Base-by-base conservation (phyloP, 306 rosid genomes). In the Prunus dulcis region DNA sequence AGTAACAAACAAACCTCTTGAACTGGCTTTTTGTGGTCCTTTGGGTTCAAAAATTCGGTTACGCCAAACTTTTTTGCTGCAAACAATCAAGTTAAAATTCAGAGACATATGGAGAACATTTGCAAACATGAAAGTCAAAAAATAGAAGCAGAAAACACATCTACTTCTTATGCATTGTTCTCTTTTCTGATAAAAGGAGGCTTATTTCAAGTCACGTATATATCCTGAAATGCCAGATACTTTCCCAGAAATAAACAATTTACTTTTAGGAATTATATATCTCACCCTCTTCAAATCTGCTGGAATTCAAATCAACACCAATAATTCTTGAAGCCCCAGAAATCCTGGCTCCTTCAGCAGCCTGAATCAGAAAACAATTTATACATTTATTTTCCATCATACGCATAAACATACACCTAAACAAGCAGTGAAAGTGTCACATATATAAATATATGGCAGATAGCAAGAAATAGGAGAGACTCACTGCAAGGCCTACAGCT, bases 301-400 rank as follows among this genome's bases (percentile, higher is more conserved):
- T 71, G 14, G 84, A 30, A 78, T 87, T 87, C 74, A 87, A 55
- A 78, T 91, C 92, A 2, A 91, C 66, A 38, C 93, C 97, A 64
- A 89, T 91, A 77, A 89, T 89, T 84, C 85, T 87, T 46, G 86
- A 87, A 2, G 91, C 90, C n/a, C 88, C 89, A 15, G 89, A 79
- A 57, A 77, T 80, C 81, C 82, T 87, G 64, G 97, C 91, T 74
- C 87, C 97, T 34, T 77, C 85, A 30, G 93, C 93, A 41, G 90
- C 92, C 93, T 91, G 77, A 51, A 17, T 32, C 51, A 56, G 50
- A 18, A 6, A n/a, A 34, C 41, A 2, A 34, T 34, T 34, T 34
- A 34, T 34, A 7, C 43, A 7, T 38, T 38, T 38, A 38, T 38
- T 38, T 38, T 38, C 43, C 17, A 9, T 51, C 15, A 18, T 34